Evolutionary conservation across 805 yeast species (phyloP).

Genomic region (Schizosaccharomyces pombe): DNA sequence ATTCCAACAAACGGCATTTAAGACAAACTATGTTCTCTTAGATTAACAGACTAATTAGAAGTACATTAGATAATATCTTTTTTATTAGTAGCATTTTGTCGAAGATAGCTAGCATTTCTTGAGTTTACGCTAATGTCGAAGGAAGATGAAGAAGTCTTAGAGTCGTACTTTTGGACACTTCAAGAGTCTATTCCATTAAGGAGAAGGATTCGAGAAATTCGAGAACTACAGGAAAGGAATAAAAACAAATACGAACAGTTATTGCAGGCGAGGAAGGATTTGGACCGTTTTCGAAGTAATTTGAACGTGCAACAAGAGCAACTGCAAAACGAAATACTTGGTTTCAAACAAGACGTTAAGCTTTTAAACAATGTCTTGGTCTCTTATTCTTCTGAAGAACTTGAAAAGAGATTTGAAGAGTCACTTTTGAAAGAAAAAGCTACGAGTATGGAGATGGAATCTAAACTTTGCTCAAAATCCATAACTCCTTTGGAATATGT

Average conservation of each 20-base stretch:
- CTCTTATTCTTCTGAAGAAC: neutral
- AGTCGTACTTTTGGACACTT: neutral
- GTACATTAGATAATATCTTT: neutral
- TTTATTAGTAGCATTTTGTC: neutral
- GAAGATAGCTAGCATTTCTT: neutral
- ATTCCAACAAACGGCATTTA: no score
- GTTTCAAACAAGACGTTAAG: neutral
- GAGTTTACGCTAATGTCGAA: no score
- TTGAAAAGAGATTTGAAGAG: neutral
- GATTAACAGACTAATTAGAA: no score
- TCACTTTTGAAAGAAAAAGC: neutral
- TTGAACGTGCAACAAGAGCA: neutral
- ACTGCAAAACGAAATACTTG: neutral
- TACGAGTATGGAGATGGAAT: neutral
- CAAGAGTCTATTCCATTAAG: neutral
- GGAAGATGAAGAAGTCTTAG: neutral
- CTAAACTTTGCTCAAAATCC: neutral
- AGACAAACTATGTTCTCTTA: no score
- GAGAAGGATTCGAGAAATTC: neutral
- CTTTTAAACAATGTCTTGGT: neutral
- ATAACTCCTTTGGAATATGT: neutral
- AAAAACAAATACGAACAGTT: neutral
- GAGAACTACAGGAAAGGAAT: neutral
- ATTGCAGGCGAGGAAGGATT: neutral
- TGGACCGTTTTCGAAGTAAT: neutral